phyloP scores from a whole-genome alignment of 2,329 filamentous ascomycete species.

The Pseudogymnoascus sp. region DNA sequence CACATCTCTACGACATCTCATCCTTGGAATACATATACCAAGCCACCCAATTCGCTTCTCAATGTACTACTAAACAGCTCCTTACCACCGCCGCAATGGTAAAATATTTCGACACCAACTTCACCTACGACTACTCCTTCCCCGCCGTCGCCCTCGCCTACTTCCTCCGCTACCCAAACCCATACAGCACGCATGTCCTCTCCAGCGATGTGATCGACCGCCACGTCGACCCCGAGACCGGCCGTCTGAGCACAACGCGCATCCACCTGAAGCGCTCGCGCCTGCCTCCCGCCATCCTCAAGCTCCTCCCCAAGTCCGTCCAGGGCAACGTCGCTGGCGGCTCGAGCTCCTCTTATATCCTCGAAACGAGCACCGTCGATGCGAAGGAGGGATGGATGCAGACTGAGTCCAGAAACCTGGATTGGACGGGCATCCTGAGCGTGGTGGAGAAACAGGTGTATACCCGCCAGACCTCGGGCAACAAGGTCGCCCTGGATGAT shows the following conservation, averaged over 20 bases:
- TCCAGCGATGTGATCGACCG: constrained; percentile 76
- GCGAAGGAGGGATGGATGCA: constrained; percentile 75
- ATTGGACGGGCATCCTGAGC: constrained; percentile 72
- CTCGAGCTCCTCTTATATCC: constrained; percentile 61
- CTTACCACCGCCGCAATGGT: constrained; percentile 23
- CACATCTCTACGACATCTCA: constrained; percentile 14
- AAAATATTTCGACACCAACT: constrained; percentile 44
- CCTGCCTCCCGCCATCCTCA: constrained; percentile 64
- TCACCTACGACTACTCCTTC: constrained; percentile 73
- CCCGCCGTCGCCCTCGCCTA: constrained; percentile 80
- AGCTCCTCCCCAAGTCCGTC: constrained; percentile 62
- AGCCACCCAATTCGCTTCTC: not conserved
- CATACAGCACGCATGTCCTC: constrained; percentile 73
- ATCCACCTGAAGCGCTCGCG: constrained; percentile 77
- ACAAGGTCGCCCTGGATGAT: constrained; percentile 17
- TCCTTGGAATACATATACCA: not conserved
- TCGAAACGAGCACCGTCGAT: constrained; percentile 73
- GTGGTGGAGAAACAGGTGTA: constrained; percentile 72
- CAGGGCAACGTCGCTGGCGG: constrained; percentile 48
- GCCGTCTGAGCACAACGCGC: constrained; percentile 68
- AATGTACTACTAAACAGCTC: constrained; percentile 9
- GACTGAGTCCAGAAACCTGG: constrained; percentile 72
- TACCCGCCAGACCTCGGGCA: constrained; percentile 24
- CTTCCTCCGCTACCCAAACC: constrained; percentile 83
- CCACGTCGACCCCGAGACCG: constrained; percentile 62